phyloP scores from a whole-genome alignment of 2,329 filamentous ascomycete genomes.

The Fusarium heterosporum region DNA sequence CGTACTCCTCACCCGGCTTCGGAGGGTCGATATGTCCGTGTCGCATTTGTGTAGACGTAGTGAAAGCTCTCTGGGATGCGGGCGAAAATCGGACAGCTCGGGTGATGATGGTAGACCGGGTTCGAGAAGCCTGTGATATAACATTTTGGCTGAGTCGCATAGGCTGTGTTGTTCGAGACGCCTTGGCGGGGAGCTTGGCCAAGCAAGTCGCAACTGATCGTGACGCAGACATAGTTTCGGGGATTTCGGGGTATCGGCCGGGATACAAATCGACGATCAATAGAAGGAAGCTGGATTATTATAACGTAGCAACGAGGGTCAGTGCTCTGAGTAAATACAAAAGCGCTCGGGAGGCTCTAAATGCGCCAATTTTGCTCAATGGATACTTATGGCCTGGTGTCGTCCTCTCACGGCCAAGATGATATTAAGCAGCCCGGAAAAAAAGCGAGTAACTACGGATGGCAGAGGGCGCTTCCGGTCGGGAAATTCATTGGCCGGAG shows the following conservation, averaged over 20 bases:
- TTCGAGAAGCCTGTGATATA: conserved; percentile 37
- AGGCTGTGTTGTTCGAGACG: conserved; percentile 48
- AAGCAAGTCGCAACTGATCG: conserved; percentile 51
- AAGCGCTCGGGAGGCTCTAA: conserved; percentile 27
- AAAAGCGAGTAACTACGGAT: conserved; percentile 47
- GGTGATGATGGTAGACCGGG: conserved; percentile 24
- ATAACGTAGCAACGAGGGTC: conserved; percentile 12
- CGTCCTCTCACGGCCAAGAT: conserved; percentile 50
- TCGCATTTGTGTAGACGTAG: conserved; percentile 66
- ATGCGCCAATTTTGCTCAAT: conserved; percentile 48
- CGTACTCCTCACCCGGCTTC: conserved; percentile 91
- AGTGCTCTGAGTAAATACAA: conserved; percentile 16
- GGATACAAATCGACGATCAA: conserved; percentile 17
- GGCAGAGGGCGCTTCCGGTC: conserved; percentile 46
- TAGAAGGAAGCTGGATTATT: conserved; percentile 6
- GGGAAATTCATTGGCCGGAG: conserved; percentile 53
- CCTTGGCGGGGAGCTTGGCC: conserved; percentile 49
- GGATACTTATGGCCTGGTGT: conserved; percentile 41
- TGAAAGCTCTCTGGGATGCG: conserved; percentile 67
- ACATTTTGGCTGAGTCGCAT: conserved; percentile 34
- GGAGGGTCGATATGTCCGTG: conserved; percentile 89
- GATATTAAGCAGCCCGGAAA: conserved; percentile 48
- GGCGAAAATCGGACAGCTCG: conserved; percentile 29
- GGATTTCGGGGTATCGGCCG: conserved; percentile 25
- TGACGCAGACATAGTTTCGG: conserved; percentile 50